Percentiles rank a stretch among this genome's conserved stretches.
These are phyloP conservation scores for Quercus dentata DNA, from an alignment of 306 rosid species.

Conservation along the genomic window DNA sequence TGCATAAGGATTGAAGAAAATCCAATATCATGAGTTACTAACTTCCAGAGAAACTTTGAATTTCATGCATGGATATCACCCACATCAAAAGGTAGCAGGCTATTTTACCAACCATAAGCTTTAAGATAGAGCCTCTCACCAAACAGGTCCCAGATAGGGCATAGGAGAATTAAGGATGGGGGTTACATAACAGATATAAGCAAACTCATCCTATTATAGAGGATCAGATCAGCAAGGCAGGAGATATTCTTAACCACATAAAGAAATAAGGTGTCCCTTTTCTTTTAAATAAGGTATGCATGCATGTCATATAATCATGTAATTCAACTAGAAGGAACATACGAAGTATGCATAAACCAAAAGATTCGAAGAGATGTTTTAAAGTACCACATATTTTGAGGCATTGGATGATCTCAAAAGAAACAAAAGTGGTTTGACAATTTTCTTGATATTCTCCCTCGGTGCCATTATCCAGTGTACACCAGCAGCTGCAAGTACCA, in stretches of 20 bases:
- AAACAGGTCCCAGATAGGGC: too few relatives aligned
- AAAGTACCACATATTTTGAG: constrained; percentile 83
- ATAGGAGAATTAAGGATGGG: too few relatives aligned
- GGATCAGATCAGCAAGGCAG: too few relatives aligned
- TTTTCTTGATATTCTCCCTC: constrained; percentile 50
- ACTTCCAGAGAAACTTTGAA: background rate
- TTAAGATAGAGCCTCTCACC: too few relatives aligned
- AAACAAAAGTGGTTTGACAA: constrained; percentile 87
- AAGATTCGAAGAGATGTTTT: constrained; percentile 16
- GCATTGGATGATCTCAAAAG: constrained; percentile 75
- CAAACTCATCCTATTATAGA: too few relatives aligned
- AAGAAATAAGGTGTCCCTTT: too few relatives aligned
- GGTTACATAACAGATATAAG: too few relatives aligned
- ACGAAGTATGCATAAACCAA: background rate
- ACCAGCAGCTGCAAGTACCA: constrained; percentile 89
- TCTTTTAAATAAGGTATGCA: background rate
- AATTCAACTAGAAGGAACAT: constrained; percentile 6
- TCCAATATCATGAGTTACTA: background rate
- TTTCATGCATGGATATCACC: background rate
- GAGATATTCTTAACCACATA: too few relatives aligned
- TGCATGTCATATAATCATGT: background rate
- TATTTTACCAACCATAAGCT: too few relatives aligned
- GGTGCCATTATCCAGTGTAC: constrained; percentile 97
- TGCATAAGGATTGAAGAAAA: background rate
- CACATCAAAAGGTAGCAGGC: too few relatives aligned